Evolutionary conservation across 2,329 filamentous ascomycete species (phyloP), one percentile per base, ranked within the genome.

Genomic region (Torrubiella hemipterigena): DNA sequence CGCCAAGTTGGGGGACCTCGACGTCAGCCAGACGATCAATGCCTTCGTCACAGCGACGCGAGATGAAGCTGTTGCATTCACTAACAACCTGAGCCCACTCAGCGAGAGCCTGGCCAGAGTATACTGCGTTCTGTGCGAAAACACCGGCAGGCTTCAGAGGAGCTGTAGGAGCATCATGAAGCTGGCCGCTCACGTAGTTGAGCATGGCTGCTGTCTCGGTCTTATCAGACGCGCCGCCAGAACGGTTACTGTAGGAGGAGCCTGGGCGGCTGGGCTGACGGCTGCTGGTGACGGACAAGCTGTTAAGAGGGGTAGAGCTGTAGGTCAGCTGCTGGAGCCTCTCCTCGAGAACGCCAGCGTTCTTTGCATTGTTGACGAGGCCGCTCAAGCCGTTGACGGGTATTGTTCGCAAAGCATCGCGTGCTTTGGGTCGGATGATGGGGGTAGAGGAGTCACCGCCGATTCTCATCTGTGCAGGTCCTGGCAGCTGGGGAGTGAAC

Each of bases 1-100:
- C 51, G 11, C 49, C 50, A 4, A 64, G 51, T 13, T 51, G 43
- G 2, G 58, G 61, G 4, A 64, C 57, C 52, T 89, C 82, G 25
- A 89, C 74, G 26, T 77, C 73, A 41, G 60, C 64, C 37, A 84
- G 68, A 1, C 62, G 61, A 3, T 71, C 65, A 8, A 86, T 71
- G 27, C 82, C 82, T 49, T 91, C 83, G 28, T 75, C 73, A 31
- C 76, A 75, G 33, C 83, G 69, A 27, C 82, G 66, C 36, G 89
- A 81, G 19, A 85, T 73, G 52, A 89, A 91, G 46, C 75, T 82
- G 55, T 87, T 84, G 58, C 77, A 84, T 50, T 91, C 83, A 34
- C 72, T 70, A 12, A 86, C 73, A 14, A 89, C 70, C 13, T 82
- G 59, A 14, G 67, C 65, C 83, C 83, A 91, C 52, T 91, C 83